Evolutionary conservation across 1,284 basidiomycete species (phyloP).

Genomic region (Ceratobasidium sp.): DNA sequence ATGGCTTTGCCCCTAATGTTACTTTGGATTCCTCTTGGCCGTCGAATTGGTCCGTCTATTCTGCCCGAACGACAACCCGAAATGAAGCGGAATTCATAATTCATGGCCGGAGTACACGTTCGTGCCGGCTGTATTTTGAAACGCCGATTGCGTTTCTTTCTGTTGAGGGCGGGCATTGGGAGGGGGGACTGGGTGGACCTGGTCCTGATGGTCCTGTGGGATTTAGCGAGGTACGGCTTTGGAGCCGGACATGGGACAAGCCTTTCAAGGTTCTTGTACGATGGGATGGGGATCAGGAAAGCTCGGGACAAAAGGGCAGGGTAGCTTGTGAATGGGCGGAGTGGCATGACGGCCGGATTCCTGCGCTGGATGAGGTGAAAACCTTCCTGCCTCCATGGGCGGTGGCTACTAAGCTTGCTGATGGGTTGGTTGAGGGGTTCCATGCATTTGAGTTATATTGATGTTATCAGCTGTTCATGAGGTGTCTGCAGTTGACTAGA

Average conservation of each 20-base stretch:
- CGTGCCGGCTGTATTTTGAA: slow-evolving; percentile 70
- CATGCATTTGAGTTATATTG: slow-evolving; percentile 61
- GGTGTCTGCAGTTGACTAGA: too few species aligned
- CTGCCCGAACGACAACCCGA: slow-evolving; percentile 55
- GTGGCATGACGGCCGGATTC: slow-evolving; percentile 68
- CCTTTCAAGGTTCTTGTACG: slow-evolving; percentile 66
- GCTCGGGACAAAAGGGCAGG: slow-evolving; percentile 59
- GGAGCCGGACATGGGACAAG: slow-evolving; percentile 75
- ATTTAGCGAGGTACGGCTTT: slow-evolving; percentile 64
- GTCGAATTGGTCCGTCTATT: slow-evolving; percentile 48
- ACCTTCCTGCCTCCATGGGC: slow-evolving; percentile 75
- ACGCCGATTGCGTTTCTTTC: slow-evolving; percentile 59
- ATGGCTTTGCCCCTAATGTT: slow-evolving; percentile 48
- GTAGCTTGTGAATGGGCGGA: slow-evolving; percentile 78
- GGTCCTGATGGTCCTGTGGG: slow-evolving; percentile 60
- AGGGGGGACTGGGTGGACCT: slow-evolving; percentile 55
- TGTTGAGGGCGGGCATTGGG: slow-evolving; percentile 49
- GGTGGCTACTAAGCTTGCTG: slow-evolving; percentile 64
- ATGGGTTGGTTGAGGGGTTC: slow-evolving; percentile 71
- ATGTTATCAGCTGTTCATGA: too few species aligned
- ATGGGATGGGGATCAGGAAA: slow-evolving; percentile 50
- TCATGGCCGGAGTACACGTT: slow-evolving; percentile 67
- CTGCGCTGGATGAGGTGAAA: slow-evolving; percentile 75
- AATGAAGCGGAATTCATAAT: slow-evolving; percentile 56
- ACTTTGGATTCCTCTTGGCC: slow-evolving; percentile 35